Evolutionary conservation across 2,329 filamentous ascomycete genomes (phyloP), one percentile per base, ranked within the genome.

Genomic region (Cercospora sp.): DNA sequence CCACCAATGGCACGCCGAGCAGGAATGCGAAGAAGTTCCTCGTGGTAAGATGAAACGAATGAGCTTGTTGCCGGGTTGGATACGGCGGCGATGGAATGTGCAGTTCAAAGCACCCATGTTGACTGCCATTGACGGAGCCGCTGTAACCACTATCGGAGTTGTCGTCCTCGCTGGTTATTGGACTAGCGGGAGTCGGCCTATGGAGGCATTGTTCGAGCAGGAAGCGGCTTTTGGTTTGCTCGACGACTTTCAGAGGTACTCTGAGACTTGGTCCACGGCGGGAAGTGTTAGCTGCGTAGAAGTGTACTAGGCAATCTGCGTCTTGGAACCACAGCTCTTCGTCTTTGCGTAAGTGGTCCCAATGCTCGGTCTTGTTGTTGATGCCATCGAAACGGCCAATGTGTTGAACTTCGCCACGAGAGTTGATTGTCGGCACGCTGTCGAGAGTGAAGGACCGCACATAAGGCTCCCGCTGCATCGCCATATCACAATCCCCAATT

Each of bases 11-110:
- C 68, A 86, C 86, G 3, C 86, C 82, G 66, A 87, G 85, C 1
- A 91, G 78, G 82, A 89, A 93, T 3, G 91, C 91, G 67, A 94
- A 90, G 73, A 93, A 87, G 75, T 94, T 94, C 13, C 91, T 86
- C 3, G 88, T 91, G 1, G 88, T 87, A 5, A 92, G 76, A 73
- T 92, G 89, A 77, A 90, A 90, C 43, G 82, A 78, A 72, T 88
- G 87, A 0, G 86, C 81, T 69, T 89, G 84, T 3, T 84, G 81
- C 71, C 84, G 83, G 59, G 85, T 83, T 4, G 83, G 79, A 37
- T 81, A 79, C 1, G 84, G 76, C 0, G 90, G 90, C 0, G 89
- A 83, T 2, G 91, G 88, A n/a, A 94, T 88, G 76, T 89, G 92
- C 1, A 94, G 81, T 61, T 93, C 88, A 65, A 72, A 74, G 53